These are phyloP conservation scores for Ganoderma multipileum DNA, from an alignment of 1,284 basidiomycete genomes.

Conservation along the genomic window DNA sequence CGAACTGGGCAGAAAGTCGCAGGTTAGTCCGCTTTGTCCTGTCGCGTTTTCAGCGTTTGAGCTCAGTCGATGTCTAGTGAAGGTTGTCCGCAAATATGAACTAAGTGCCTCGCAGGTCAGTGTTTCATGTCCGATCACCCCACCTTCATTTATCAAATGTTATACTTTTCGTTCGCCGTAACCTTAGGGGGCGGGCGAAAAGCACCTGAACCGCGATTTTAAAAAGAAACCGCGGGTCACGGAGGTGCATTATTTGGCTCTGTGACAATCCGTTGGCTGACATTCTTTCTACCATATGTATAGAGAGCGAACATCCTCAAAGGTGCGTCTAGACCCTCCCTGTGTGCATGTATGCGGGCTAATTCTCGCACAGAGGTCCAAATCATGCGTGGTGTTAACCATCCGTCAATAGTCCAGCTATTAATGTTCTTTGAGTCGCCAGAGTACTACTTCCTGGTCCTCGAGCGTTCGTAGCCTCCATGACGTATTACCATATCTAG, in stretches of 20 bases:
- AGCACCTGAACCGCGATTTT: conserved; percentile 91
- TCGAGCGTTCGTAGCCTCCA: conserved; percentile 77
- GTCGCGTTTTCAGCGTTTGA: conserved; percentile 10
- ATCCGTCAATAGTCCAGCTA: conserved; percentile 91
- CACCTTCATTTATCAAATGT: conserved; percentile 39
- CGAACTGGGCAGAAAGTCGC: conserved; percentile 86
- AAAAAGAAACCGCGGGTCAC: conserved; percentile 96
- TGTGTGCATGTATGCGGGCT: neutral
- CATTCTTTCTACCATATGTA: conserved; percentile 32
- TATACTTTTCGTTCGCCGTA: conserved; percentile 27
- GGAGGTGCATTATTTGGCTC: conserved; percentile 74
- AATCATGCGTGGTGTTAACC: conserved; percentile 96
- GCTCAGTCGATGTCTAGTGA: conserved; percentile 62
- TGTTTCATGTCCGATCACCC: conserved; percentile 39
- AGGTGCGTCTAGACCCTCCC: conserved; percentile 50
- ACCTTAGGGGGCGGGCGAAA: conserved; percentile 78
- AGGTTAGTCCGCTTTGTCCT: conserved; percentile 53
- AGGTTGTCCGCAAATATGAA: conserved; percentile 97
- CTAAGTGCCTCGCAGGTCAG: conserved; percentile 95
- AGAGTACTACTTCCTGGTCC: conserved; percentile 94
- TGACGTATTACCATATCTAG: conserved; percentile 7
- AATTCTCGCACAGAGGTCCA: conserved; percentile 80
- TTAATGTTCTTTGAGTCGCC: conserved; percentile 89
- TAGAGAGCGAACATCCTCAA: conserved; percentile 99
- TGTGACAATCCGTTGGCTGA: conserved; percentile 32